These are phyloP conservation scores for Rhizopogon vinicolor DNA, from an alignment of 768 basidiomycete species.

Conservation along the genomic window DNA sequence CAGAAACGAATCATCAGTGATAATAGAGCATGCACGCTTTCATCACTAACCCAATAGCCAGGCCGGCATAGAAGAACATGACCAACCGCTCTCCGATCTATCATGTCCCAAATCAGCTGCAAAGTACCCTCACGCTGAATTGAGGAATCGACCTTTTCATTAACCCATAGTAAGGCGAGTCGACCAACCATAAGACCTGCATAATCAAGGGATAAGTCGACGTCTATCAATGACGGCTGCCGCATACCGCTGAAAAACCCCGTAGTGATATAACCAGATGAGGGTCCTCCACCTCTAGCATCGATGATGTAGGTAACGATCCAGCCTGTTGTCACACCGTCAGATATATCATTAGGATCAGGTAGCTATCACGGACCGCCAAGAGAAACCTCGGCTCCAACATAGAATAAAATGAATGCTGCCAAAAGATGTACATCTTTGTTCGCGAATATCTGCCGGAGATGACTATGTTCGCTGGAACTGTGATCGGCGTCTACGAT, in stretches of 20 bases:
- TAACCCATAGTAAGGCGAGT: conserved; percentile 50
- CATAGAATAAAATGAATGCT: conserved; percentile 60
- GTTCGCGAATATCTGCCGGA: conserved; percentile 47
- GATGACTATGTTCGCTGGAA: conserved; percentile 30
- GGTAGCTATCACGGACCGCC: conserved; percentile 26
- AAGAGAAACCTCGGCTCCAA: conserved; percentile 59
- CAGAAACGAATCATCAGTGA: conserved; percentile 20
- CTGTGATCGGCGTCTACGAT: conserved; percentile 35
- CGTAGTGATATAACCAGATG: conserved; percentile 47
- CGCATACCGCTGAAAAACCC: conserved; percentile 51
- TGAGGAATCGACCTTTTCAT: conserved; percentile 35
- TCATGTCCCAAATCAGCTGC: background rate
- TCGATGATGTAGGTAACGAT: conserved; percentile 57
- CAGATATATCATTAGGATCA: background rate
- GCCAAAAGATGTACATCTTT: conserved; percentile 59
- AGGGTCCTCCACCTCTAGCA: conserved; percentile 39
- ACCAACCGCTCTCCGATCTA: conserved; percentile 53
- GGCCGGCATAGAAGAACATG: conserved; percentile 45
- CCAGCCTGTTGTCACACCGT: conserved; percentile 44
- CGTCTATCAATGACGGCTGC: background rate
- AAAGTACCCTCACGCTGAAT: background rate
- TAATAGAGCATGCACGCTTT: background rate
- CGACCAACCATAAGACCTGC: conserved; percentile 57
- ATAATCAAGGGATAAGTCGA: background rate
- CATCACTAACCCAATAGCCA: conserved; percentile 41